Evolutionary conservation across 23 red algal genomes (phyloP), one percentile per base, ranked within the genome.

Genomic region (Chondrus crispus): DNA sequence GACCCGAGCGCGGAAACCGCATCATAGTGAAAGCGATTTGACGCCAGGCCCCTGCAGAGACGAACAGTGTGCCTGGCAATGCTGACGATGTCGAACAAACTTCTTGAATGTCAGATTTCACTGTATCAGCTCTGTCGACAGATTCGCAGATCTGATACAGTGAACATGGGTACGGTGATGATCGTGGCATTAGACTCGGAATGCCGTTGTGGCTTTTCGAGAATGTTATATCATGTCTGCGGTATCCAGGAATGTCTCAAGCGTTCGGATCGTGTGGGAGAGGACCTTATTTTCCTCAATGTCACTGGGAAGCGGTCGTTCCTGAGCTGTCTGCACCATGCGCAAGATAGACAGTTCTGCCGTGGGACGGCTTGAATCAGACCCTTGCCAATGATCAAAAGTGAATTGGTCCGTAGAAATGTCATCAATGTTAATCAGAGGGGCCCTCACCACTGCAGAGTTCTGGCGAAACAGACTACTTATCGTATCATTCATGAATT

Each of bases 341-440:
- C 85, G 85, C 33, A 48, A 38, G 3, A 76, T 16, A 14, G 70
- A 89, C 41, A 79, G 49, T 49, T 89, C 85, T 12, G 66, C 85
- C 4, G 85, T 89, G 8, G 85, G 69, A 8, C 85, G 45, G 30
- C 66, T 46, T 32, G 20, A 40, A 33, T 89, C 85, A 3, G 44
- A 30, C 8, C 85, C 47, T 32, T 73, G 54, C 85, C 85, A 89
- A 16, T 76, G 46, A 60, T 89, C 69, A 60, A 48, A 89, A 13
- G 46, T 42, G 29, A 89, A 89, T 38, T 71, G 46, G 52, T 89
- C 85, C 11, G 85, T 89, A 22, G 70, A 78, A 16, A 72, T 48
- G 51, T 89, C 85, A 40, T 89, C 85, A 42, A 89, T 79, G 37
- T 49, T 79, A 18, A 89, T 89, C 2, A 89, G 47, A 8, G 85